Conservation (phyloP, 768 basidiomycete genomes). For the Leccinum imitatum region DNA sequence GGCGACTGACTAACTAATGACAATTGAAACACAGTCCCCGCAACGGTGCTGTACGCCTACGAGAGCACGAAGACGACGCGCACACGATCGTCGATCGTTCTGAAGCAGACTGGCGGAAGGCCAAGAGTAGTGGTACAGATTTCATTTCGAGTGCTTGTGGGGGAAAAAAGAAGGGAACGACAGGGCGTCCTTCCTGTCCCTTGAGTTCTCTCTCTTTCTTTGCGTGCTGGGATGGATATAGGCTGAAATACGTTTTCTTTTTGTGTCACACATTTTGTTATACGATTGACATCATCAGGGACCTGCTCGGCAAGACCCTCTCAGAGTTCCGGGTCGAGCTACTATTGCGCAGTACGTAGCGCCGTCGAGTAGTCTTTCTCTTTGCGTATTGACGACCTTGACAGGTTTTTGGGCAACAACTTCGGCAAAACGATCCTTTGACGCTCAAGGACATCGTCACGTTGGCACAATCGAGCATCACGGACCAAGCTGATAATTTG, state of each 20-base stretch:
- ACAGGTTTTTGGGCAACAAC: slow-evolving; percentile 86
- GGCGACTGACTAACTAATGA: not conserved
- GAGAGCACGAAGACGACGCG: slow-evolving; percentile 26
- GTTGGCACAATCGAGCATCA: slow-evolving; percentile 72
- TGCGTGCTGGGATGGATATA: too few species aligned
- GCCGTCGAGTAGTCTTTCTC: not conserved
- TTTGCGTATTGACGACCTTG: slow-evolving; percentile 9
- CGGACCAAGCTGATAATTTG: slow-evolving; percentile 45
- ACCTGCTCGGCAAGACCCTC: slow-evolving; percentile 61
- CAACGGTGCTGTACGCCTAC: slow-evolving; percentile 82
- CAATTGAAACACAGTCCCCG: slow-evolving; percentile 46
- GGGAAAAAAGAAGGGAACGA: too few species aligned
- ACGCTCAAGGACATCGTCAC: slow-evolving; percentile 90
- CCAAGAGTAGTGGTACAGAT: too few species aligned
- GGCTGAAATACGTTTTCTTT: too few species aligned
- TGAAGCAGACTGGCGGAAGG: too few species aligned
- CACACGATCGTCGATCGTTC: too few species aligned
- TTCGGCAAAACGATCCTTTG: slow-evolving; percentile 88
- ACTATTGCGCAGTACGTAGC: slow-evolving; percentile 66
- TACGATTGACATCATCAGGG: slow-evolving; percentile 66
- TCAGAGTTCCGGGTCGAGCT: slow-evolving; percentile 85
- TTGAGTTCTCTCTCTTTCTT: too few species aligned
- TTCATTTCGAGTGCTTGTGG: too few species aligned
- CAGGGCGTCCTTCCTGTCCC: too few species aligned
- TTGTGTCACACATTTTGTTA: too few species aligned